phyloP scores from a whole-genome alignment of 306 rosid species.

The Heteromeles arbutifolia region DNA sequence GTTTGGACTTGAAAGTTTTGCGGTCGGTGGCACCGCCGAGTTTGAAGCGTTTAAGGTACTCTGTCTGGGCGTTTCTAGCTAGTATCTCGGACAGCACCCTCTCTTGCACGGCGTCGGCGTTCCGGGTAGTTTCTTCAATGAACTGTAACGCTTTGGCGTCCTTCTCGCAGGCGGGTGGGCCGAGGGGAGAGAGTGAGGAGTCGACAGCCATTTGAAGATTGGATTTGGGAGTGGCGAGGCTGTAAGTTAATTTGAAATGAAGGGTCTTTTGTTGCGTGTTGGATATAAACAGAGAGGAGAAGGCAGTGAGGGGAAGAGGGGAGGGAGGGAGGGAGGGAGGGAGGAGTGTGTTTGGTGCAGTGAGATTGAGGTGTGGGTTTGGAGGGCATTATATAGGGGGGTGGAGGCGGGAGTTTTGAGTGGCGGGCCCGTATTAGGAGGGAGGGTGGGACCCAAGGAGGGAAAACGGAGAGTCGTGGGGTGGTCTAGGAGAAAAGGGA shows the following conservation, averaged over 20 bases:
- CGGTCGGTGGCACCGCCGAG: constrained; percentile 46
- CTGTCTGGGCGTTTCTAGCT: constrained; percentile 39
- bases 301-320: neutral
- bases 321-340: neutral
- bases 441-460: neutral
- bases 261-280: neutral
- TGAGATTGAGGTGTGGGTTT: neutral
- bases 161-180: constrained; percentile 42
- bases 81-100: constrained; percentile 31
- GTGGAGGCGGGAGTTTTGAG: neutral
- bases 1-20: constrained; percentile 20
- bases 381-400: constrained; percentile 9
- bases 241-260: neutral
- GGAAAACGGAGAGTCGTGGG: constrained; percentile 4
- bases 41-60: constrained; percentile 36
- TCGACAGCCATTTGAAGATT: constrained; percentile 37
- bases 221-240: neutral
- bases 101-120: constrained; percentile 46
- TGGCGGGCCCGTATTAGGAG: neutral
- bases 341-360: neutral
- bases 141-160: constrained; percentile 50
- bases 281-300: neutral
- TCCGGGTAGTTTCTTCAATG: constrained; percentile 44
- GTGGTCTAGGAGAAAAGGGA: constrained; percentile 25
- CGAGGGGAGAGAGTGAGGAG: constrained; percentile 35